Percentiles rank a stretch among this genome's conserved stretches.
Evolutionary conservation across 345 rosid genomes (phyloP).

Genomic region (Syzygium aqueum): DNA sequence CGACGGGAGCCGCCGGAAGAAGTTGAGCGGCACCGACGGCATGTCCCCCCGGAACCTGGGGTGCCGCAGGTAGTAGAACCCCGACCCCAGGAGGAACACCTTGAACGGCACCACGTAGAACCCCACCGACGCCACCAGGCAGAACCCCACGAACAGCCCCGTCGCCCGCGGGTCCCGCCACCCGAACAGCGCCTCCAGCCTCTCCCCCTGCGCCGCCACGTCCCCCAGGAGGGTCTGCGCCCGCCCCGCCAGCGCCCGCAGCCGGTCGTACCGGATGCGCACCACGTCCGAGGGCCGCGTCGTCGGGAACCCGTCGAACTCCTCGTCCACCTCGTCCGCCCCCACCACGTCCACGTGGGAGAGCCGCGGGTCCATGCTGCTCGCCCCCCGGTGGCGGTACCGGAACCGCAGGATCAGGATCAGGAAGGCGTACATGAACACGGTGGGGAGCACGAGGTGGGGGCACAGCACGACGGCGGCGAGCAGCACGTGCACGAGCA

Average conservation of each 20-base stretch:
- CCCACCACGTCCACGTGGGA: constrained; percentile 60
- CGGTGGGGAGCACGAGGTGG: constrained; percentile 68
- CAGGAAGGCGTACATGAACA: constrained; percentile 80
- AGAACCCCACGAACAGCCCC: constrained; percentile 60
- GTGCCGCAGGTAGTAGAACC: constrained; percentile 69
- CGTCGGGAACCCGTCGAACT: constrained; percentile 72
- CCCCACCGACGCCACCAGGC: constrained; percentile 52
- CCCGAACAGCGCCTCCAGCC: constrained; percentile 61
- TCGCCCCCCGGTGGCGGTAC: constrained; percentile 33
- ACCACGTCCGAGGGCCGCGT: constrained; percentile 45
- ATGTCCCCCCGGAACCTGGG: constrained; percentile 84
- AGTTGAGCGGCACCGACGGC: constrained; percentile 67
- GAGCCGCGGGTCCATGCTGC: constrained; percentile 47
- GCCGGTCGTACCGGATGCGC: constrained; percentile 60
- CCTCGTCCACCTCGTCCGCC: constrained; percentile 78
- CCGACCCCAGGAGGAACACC: constrained; percentile 45
- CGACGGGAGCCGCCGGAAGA: constrained; percentile 80
- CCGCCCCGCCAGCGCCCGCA: constrained; percentile 76
- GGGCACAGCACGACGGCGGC: constrained; percentile 65
- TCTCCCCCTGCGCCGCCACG: constrained; percentile 80
- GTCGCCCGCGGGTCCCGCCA: constrained; percentile 95
- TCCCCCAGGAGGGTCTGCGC: constrained; percentile 80
- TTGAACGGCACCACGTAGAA: constrained; percentile 71
- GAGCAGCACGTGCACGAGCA: constrained; percentile 56
- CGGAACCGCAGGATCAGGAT: constrained; percentile 47